Conservation (phyloP, 805 yeast genomes). For the Sugiyamaella americana region DNA sequence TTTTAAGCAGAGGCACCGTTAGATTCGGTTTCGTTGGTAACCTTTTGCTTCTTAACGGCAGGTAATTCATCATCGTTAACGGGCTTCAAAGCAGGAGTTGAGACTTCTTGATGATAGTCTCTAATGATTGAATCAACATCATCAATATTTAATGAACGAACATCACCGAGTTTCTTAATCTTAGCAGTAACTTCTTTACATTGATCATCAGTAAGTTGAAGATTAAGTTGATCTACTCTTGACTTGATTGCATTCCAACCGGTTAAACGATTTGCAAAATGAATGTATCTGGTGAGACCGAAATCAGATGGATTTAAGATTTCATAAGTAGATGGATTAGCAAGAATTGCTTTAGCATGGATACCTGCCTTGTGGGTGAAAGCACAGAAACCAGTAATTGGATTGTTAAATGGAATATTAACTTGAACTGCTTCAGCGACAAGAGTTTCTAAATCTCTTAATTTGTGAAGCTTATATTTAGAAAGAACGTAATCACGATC, state of each 20-base stretch:
- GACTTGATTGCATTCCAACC: slow-evolving; percentile 99
- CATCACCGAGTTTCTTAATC: slow-evolving; percentile 91
- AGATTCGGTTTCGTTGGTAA: not conserved
- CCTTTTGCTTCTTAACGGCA: slow-evolving; percentile 31
- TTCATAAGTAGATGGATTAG: slow-evolving; percentile 98
- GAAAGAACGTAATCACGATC: slow-evolving; percentile 92
- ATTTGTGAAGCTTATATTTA: slow-evolving; percentile 91
- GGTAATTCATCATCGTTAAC: slow-evolving; percentile 18
- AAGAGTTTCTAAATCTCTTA: slow-evolving; percentile 89
- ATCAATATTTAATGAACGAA: slow-evolving; percentile 88
- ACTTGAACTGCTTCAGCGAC: slow-evolving; percentile 98
- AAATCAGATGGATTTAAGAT: slow-evolving; percentile 91
- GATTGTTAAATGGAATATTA: slow-evolving; percentile 95
- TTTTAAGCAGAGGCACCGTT: slow-evolving; percentile 3
- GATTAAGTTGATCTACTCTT: slow-evolving; percentile 93
- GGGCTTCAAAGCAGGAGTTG: slow-evolving; percentile 23
- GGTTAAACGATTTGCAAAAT: slow-evolving; percentile 94
- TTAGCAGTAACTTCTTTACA: slow-evolving; percentile 90
- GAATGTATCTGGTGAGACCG: slow-evolving; percentile 93
- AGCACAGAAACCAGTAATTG: slow-evolving; percentile 98
- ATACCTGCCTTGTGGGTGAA: slow-evolving; percentile 99
- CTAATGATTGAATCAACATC: slow-evolving; percentile 96
- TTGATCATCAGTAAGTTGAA: slow-evolving; percentile 85
- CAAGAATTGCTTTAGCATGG: slow-evolving; percentile 97
- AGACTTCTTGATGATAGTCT: slow-evolving; percentile 72